Percentiles rank a stretch among this genome's conserved stretches.
These are phyloP conservation scores for Aurinia saxatilis DNA, from an alignment of 345 rosid species.

Conservation along the genomic window DNA sequence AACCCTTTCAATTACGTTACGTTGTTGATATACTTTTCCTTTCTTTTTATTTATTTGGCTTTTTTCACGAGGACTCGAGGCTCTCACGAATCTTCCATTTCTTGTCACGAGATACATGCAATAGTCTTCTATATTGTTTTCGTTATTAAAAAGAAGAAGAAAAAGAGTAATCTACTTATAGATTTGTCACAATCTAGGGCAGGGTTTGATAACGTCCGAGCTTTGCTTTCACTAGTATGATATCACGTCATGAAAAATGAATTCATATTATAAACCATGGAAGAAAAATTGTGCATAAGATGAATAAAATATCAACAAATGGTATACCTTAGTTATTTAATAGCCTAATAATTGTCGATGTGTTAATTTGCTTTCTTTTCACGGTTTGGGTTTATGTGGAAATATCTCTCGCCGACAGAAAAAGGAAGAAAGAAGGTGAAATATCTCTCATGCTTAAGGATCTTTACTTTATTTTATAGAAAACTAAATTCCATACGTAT, in stretches of 20 bases:
- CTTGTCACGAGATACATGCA: conserved; percentile 2
- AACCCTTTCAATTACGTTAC: neutral
- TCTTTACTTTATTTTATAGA: no score
- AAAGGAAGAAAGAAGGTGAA: no score
- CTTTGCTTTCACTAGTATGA: conserved; percentile 1
- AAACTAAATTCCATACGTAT: no score
- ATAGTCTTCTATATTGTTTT: neutral
- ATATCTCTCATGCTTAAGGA: no score
- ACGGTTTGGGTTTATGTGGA: neutral
- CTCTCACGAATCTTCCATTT: neutral
- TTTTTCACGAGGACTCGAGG: neutral
- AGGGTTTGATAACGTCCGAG: neutral
- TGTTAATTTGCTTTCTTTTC: neutral
- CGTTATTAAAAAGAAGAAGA: neutral
- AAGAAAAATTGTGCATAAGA: neutral
- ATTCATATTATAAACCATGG: neutral
- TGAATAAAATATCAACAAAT: neutral
- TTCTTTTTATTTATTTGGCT: neutral
- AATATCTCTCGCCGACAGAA: no score
- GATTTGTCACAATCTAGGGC: conserved; percentile 1
- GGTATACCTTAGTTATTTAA: neutral
- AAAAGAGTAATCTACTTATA: neutral
- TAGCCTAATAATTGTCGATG: no score
- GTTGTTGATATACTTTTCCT: neutral
- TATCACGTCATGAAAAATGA: conserved; percentile 4